phyloP scores from a whole-genome alignment of 176 grass and related monocot genomes.

The Ananas comosus region DNA sequence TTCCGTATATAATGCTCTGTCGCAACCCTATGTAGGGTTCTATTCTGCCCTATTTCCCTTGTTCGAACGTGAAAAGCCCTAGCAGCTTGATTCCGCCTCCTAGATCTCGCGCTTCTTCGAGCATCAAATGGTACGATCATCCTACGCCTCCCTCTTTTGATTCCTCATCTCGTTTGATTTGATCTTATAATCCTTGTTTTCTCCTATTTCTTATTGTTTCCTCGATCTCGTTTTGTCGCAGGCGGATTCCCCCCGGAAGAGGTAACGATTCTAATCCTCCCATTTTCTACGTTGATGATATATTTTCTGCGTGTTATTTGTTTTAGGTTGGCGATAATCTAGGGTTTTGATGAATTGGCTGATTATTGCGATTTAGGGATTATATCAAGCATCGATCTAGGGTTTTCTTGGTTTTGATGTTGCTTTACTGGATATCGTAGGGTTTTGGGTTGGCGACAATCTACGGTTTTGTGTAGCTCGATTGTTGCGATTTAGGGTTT shows the following conservation, averaged over 20 bases:
- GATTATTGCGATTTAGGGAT: too few relatives aligned
- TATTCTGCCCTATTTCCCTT: not conserved
- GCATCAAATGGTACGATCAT: too few relatives aligned
- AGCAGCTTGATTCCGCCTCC: not conserved
- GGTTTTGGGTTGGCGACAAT: not conserved
- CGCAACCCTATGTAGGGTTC: not conserved
- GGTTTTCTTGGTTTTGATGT: not conserved
- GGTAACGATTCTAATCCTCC: constrained; percentile 20
- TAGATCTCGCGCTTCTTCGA: not conserved
- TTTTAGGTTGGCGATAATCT: not conserved
- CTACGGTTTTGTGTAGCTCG: not conserved
- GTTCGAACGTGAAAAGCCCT: constrained; percentile 2
- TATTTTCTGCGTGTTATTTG: not conserved
- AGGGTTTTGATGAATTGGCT: not conserved
- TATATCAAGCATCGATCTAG: too few relatives aligned
- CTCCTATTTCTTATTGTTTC: not conserved
- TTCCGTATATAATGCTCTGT: not conserved
- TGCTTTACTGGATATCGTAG: not conserved
- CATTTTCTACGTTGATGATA: not conserved
- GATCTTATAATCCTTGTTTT: not conserved
- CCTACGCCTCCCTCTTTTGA: constrained; percentile 27
- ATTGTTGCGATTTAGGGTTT: too few relatives aligned
- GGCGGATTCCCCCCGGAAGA: constrained; percentile 52
- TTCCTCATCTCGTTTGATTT: not conserved
- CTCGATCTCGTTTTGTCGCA: constrained; percentile 19